These are phyloP conservation scores for Anacardium occidentale DNA, from an alignment of 345 rosid genomes.

Conservation along the genomic window DNA sequence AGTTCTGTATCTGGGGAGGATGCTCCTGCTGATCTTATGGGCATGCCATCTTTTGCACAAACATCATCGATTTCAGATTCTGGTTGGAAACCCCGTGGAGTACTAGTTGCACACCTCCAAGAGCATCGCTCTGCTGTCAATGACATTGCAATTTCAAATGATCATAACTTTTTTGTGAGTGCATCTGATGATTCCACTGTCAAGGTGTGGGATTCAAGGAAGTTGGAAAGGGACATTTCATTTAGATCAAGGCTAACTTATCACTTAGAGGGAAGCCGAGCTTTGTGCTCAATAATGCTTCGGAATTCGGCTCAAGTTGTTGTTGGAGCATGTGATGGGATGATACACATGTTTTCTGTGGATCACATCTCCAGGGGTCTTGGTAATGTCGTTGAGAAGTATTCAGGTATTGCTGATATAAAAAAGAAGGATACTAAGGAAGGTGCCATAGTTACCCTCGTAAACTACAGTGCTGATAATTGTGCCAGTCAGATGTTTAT, in stretches of 20 bases:
- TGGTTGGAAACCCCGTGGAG: conserved; percentile 98
- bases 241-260: conserved; percentile 94
- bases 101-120: conserved; percentile 93
- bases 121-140: conserved; percentile 96
- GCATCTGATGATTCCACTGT: conserved; percentile 99
- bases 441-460: conserved; percentile 82
- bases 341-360: conserved; percentile 80
- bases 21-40: conserved; percentile 49
- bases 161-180: conserved; percentile 86
- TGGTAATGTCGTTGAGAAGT: conserved; percentile 88
- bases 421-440: conserved; percentile 89
- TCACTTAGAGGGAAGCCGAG: conserved; percentile 96
- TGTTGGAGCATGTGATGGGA: conserved; percentile 94
- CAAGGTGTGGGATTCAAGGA: conserved; percentile 97
- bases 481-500: conserved; percentile 60
- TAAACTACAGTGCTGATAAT: conserved; percentile 63
- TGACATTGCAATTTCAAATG: conserved; percentile 82
- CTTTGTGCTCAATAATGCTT: conserved; percentile 78
- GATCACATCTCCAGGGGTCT: conserved; percentile 92
- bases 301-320: conserved; percentile 76
- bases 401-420: conserved; percentile 92
- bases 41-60: conserved; percentile 62
- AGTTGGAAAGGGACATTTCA: conserved; percentile 91
- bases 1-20: conserved; percentile 61
- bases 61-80: conserved; percentile 64